Conservation (phyloP, 257 asterid genomes). For the Mentha longifolia region DNA sequence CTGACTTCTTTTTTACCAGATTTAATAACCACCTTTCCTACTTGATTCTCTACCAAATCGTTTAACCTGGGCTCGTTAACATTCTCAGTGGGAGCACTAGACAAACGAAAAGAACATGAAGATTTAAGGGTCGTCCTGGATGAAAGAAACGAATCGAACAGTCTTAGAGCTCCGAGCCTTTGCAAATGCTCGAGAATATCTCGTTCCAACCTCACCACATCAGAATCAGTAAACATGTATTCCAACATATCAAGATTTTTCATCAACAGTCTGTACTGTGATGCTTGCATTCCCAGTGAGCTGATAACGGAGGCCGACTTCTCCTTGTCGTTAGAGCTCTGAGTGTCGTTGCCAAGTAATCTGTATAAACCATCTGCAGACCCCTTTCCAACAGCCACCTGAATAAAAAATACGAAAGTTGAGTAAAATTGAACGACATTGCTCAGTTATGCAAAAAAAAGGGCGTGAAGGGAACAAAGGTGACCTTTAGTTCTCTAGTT, state of each 20-base stretch:
- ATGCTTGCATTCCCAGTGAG: conserved; percentile 47
- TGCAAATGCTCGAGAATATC: conserved; percentile 74
- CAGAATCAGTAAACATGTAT: conserved; percentile 61
- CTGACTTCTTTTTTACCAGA: conserved; percentile 66
- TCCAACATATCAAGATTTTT: conserved; percentile 71
- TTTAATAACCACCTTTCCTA: conserved; percentile 46
- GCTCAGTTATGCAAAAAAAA: background rate
- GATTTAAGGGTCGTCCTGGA: conserved; percentile 50
- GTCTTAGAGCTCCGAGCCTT: conserved; percentile 77
- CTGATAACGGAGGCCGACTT: conserved; percentile 35
- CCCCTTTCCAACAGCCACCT: conserved; percentile 47
- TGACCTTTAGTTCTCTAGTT: conserved; percentile 57
- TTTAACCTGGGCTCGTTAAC: conserved; percentile 40
- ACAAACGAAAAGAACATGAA: conserved; percentile 34
- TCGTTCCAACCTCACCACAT: conserved; percentile 55
- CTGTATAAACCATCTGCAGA: conserved; percentile 39
- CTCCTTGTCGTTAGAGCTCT: conserved; percentile 32
- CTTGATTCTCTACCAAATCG: conserved; percentile 34
- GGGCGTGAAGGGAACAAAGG: conserved; percentile 11
- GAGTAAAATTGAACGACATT: background rate
- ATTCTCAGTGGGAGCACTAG: conserved; percentile 41
- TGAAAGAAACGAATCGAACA: conserved; percentile 64
- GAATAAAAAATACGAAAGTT: conserved; percentile 32
- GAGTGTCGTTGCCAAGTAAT: conserved; percentile 34
- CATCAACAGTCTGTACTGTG: conserved; percentile 63